A percentile compares a stretch with the other conserved stretches of the same genome.
Conservation (phyloP, 208 protist genomes). For the Leishmania arabica region DNA sequence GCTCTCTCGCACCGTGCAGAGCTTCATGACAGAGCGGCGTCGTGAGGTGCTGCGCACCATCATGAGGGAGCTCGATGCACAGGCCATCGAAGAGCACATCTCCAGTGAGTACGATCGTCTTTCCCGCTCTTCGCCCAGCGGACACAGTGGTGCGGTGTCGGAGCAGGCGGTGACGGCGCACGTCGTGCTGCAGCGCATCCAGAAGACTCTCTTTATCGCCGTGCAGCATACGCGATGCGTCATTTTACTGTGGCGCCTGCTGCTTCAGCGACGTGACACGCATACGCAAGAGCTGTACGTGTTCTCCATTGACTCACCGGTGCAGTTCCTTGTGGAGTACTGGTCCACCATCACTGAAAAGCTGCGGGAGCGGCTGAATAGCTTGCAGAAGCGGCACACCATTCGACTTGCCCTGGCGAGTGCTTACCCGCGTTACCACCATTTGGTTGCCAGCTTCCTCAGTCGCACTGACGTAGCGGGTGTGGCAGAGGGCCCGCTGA, state of each 20-base stretch:
- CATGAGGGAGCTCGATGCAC: slow-evolving; percentile 64
- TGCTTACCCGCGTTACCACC: slow-evolving; percentile 54
- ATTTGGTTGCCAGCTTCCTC: slow-evolving; percentile 57
- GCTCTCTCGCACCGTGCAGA: slow-evolving; percentile 48
- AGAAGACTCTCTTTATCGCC: slow-evolving; percentile 49
- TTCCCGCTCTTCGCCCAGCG: background rate
- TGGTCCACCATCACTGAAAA: slow-evolving; percentile 65
- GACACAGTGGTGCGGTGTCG: slow-evolving; percentile 16
- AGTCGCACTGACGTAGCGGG: slow-evolving; percentile 24
- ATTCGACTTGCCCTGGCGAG: slow-evolving; percentile 45
- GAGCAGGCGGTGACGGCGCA: slow-evolving; percentile 35
- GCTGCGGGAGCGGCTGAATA: slow-evolving; percentile 56
- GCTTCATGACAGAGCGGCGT: slow-evolving; percentile 78
- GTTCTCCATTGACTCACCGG: slow-evolving; percentile 48
- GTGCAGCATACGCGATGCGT: slow-evolving; percentile 68
- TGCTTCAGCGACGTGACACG: slow-evolving; percentile 55
- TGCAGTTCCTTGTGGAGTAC: slow-evolving; percentile 70
- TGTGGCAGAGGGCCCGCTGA: slow-evolving; percentile 11
- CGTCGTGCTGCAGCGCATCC: slow-evolving; percentile 50
- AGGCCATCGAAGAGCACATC: slow-evolving; percentile 51
- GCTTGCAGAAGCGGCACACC: slow-evolving; percentile 52
- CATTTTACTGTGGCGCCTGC: slow-evolving; percentile 65
- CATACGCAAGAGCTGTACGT: slow-evolving; percentile 45
- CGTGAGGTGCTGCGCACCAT: slow-evolving; percentile 66
- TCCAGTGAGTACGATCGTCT: slow-evolving; percentile 28